Conservation (phyloP, 2,329 filamentous ascomycete species). For the Paraconiothyrium brasiliense region DNA sequence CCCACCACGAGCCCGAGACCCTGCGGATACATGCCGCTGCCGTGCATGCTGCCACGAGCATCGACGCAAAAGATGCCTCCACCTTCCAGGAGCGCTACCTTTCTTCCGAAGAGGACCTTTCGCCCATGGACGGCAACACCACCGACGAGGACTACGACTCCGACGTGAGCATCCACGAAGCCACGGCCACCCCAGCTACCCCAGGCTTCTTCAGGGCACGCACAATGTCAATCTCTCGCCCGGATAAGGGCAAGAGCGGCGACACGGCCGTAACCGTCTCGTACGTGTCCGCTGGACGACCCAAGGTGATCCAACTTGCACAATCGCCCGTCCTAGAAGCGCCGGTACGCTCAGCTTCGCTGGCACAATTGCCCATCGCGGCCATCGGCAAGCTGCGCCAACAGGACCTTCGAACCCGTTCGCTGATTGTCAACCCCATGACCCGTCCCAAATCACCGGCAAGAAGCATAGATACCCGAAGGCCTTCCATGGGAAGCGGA, state of each 20-base stretch:
- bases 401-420: conserved; percentile 37
- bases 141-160: conserved; percentile 42
- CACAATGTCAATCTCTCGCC: conserved; percentile 44
- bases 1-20: conserved; percentile 45
- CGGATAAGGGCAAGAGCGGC: conserved; percentile 46
- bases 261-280: conserved; percentile 51
- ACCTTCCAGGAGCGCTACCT: conserved; percentile 50
- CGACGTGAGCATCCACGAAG: conserved; percentile 43
- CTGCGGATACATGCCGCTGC: conserved; percentile 44
- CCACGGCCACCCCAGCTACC: conserved; percentile 36
- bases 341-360: conserved; percentile 45
- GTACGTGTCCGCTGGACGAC: conserved; percentile 48
- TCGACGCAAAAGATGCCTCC: conserved; percentile 34
- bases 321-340: conserved; percentile 27
- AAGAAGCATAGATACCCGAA: conserved; percentile 31
- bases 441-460: conserved; percentile 37
- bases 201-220: conserved; percentile 39
- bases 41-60: conserved; percentile 24
- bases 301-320: conserved; percentile 50
- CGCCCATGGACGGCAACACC: conserved; percentile 44
- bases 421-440: conserved; percentile 33
- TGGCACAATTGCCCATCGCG: conserved; percentile 43
- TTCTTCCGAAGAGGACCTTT: conserved; percentile 51
- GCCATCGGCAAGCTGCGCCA: conserved; percentile 41
- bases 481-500: conserved; percentile 23